Percentiles rank a stretch among this genome's conserved stretches.
Conservation (phyloP, 805 yeast genomes). For the Candida anglica region DNA sequence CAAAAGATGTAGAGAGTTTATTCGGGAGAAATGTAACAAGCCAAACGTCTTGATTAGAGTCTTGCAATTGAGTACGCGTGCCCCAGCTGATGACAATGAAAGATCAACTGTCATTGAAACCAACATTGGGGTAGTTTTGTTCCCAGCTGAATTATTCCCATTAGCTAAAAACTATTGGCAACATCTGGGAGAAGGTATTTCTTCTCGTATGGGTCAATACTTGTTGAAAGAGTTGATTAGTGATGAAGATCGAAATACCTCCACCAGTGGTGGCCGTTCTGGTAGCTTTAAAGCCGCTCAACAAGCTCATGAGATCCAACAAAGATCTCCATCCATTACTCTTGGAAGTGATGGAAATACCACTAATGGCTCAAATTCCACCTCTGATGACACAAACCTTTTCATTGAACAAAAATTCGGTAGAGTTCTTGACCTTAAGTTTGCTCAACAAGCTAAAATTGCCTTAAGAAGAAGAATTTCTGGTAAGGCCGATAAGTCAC, state of each 20-base stretch:
- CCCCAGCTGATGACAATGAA: slow-evolving; percentile 60
- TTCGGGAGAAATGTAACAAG: slow-evolving; percentile 40
- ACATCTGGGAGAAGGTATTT: slow-evolving; percentile 94
- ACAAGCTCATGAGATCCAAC: slow-evolving; percentile 30
- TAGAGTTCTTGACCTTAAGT: slow-evolving; percentile 75
- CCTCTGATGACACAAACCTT: too few relatives aligned
- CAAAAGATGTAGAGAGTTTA: slow-evolving; percentile 77
- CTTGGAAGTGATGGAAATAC: slow-evolving; percentile 3
- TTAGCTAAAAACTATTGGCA: slow-evolving; percentile 92
- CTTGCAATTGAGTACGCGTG: slow-evolving; percentile 67
- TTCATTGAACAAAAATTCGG: slow-evolving; percentile 90
- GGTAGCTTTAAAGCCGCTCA: slow-evolving; percentile 25
- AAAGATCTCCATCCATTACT: slow-evolving; percentile 28
- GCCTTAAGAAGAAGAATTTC: slow-evolving; percentile 75
- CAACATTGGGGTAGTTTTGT: slow-evolving; percentile 74
- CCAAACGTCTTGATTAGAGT: slow-evolving; percentile 47
- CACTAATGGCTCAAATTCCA: slow-evolving; percentile 49
- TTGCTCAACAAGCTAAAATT: slow-evolving; percentile 69
- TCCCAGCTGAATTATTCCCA: slow-evolving; percentile 53
- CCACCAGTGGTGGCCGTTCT: neutral
- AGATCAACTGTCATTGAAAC: slow-evolving; percentile 59
- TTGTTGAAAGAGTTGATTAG: slow-evolving; percentile 59
- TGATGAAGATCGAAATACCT: too few relatives aligned
- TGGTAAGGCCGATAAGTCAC: slow-evolving; percentile 49
- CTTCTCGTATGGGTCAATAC: slow-evolving; percentile 86